These are phyloP conservation scores for Hyaloscypha bicolor DNA, from an alignment of 495 filamentous ascomycete genomes.

Conservation along the genomic window DNA sequence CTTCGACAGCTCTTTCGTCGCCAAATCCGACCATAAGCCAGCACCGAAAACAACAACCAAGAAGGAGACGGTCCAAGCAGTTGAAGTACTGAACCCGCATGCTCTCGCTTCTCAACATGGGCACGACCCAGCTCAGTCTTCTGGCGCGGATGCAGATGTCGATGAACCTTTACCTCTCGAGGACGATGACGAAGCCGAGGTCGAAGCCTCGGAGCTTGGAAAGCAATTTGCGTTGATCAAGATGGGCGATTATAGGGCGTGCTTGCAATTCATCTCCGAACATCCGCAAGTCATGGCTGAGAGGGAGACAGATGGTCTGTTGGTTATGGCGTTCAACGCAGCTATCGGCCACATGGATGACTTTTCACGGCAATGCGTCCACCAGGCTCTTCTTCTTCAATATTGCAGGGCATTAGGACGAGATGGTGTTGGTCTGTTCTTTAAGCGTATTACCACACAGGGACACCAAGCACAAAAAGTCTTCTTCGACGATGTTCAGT, in stretches of 20 bases:
- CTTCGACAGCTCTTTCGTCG: conserved; percentile 80
- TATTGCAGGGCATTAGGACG: conserved; percentile 89
- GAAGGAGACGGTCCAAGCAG: conserved; percentile 48
- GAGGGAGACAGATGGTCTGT: conserved; percentile 86
- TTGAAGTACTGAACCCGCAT: conserved; percentile 84
- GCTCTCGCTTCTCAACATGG: conserved; percentile 19
- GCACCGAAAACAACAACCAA: conserved; percentile 36
- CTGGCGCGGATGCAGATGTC: conserved; percentile 64
- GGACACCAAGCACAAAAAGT: conserved; percentile 90
- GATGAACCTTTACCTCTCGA: conserved; percentile 48
- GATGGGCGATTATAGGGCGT: conserved; percentile 69
- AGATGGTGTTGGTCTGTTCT: conserved; percentile 91
- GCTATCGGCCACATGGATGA: conserved; percentile 74
- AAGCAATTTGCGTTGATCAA: conserved; percentile 80
- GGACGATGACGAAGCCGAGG: conserved; percentile 69
- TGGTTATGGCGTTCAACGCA: conserved; percentile 88
- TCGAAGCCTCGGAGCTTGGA: conserved; percentile 75
- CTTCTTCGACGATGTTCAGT: conserved; percentile 89
- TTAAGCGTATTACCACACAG: conserved; percentile 91
- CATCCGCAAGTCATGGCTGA: conserved; percentile 81
- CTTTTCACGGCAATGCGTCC: conserved; percentile 85
- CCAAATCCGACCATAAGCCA: conserved; percentile 53
- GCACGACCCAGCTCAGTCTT: conserved; percentile 38
- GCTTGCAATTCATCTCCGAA: conserved; percentile 70
- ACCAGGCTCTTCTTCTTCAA: conserved; percentile 89